Evolutionary conservation across 495 filamentous ascomycete genomes (phyloP).

Genomic region (Daldinia vernicosa): DNA sequence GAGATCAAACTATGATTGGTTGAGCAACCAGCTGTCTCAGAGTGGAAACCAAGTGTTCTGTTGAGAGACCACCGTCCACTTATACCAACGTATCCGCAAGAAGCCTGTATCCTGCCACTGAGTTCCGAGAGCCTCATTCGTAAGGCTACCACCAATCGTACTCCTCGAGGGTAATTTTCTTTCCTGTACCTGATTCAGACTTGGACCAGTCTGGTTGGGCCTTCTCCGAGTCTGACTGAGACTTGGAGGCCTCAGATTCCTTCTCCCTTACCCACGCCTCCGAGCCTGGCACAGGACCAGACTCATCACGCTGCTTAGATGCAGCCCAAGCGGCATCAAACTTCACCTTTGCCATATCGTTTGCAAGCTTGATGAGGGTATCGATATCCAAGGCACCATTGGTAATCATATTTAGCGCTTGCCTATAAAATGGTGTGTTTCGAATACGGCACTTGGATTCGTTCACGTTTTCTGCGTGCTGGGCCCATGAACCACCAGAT

Average conservation of each 20-base stretch:
- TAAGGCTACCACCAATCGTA: neutral
- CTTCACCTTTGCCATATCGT: conserved; percentile 42
- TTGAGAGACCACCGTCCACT: neutral
- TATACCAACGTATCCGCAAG: neutral
- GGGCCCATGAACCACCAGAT: conserved; percentile 41
- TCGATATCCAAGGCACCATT: conserved; percentile 43
- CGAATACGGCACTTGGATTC: conserved; percentile 36
- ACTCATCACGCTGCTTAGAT: neutral
- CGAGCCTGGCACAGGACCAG: neutral
- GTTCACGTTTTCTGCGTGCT: conserved; percentile 48
- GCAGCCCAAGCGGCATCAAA: conserved; percentile 27
- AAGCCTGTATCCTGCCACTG: neutral
- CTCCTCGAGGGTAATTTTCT: neutral
- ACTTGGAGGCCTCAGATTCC: neutral
- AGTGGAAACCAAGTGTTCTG: neutral
- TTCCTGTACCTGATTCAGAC: neutral
- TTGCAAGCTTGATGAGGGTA: conserved; percentile 22
- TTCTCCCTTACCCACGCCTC: neutral
- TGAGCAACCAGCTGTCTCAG: neutral
- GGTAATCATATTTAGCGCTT: conserved; percentile 37
- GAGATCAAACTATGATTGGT: neutral
- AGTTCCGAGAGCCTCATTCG: neutral
- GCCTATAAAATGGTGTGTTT: conserved; percentile 21
- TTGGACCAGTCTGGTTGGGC: neutral
- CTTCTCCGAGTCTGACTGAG: neutral